These are phyloP conservation scores for Penicillium frequentans DNA, from an alignment of 2,329 filamentous ascomycete species.

Conservation along the genomic window DNA sequence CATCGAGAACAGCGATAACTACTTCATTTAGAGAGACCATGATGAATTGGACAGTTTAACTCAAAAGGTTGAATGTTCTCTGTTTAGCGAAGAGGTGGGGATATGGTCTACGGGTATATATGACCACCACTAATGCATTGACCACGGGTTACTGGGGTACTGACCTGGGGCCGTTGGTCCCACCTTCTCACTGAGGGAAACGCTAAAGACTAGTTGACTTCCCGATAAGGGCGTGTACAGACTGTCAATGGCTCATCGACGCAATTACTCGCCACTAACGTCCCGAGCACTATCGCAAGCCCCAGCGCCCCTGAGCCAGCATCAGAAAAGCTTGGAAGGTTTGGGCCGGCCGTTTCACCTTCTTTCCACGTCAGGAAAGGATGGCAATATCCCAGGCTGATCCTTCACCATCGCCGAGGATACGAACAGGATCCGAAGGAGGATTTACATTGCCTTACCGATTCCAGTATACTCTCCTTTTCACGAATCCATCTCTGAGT, in stretches of 20 bases:
- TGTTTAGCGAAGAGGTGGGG: background rate
- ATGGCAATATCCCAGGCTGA: background rate
- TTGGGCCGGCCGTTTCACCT: background rate
- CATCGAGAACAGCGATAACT: conserved; percentile 21
- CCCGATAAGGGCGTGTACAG: background rate
- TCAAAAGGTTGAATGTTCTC: background rate
- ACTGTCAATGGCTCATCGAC: background rate
- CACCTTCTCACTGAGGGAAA: background rate
- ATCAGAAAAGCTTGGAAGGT: background rate
- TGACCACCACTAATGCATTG: background rate
- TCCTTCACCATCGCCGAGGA: background rate
- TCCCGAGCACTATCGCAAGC: background rate
- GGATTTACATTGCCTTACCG: background rate
- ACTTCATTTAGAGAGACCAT: conserved; percentile 16
- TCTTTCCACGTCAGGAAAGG: background rate
- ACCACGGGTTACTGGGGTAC: background rate
- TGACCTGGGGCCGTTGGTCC: background rate
- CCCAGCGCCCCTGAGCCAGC: background rate
- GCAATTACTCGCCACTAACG: background rate
- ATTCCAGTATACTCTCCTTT: background rate
- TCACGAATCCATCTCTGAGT: background rate
- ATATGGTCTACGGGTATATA: background rate
- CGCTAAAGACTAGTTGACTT: background rate
- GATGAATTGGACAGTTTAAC: background rate
- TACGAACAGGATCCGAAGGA: background rate